Percentiles rank a stretch among this genome's conserved stretches.
These are phyloP conservation scores for Cyberlindnera subsufficiens DNA, from an alignment of 805 yeast species.

Conservation along the genomic window DNA sequence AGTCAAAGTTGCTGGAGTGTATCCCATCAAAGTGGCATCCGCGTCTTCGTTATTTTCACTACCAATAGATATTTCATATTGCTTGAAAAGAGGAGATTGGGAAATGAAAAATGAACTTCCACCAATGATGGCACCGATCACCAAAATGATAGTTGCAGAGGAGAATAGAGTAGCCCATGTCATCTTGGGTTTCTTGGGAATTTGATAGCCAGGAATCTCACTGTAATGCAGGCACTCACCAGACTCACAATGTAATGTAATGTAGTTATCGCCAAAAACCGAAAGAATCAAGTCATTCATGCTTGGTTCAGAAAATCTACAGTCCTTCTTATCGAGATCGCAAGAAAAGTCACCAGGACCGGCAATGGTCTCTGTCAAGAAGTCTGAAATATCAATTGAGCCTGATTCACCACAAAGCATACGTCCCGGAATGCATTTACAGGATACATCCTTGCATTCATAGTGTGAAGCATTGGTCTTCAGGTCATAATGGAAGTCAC, in stretches of 20 bases:
- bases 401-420: constrained; percentile 94
- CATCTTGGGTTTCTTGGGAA: constrained; percentile 46
- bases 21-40: constrained; percentile 42
- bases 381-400: constrained; percentile 90
- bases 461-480: constrained; percentile 64
- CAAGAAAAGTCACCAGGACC: constrained; percentile 95
- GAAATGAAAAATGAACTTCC: constrained; percentile 40
- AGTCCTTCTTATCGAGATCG: constrained; percentile 52
- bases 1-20: constrained; percentile 64
- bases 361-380: constrained; percentile 77
- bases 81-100: constrained; percentile 55
- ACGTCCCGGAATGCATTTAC: constrained; percentile 86
- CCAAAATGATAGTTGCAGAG: constrained; percentile 36
- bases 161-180: constrained; percentile 41
- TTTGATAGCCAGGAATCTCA: constrained; percentile 84
- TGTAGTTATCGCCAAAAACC: constrained; percentile 93
- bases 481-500: constrained; percentile 64
- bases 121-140: constrained; percentile 34
- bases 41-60: constrained; percentile 22
- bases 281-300: constrained; percentile 88
- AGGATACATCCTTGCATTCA: constrained; percentile 69
- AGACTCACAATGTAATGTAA: constrained; percentile 71
- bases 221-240: constrained; percentile 92
- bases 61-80: constrained; percentile 21
- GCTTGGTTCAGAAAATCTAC: constrained; percentile 88